A percentile compares a stretch with the other conserved stretches of the same genome.
Evolutionary conservation across 768 basidiomycete genomes (phyloP).

Genomic region (Russula sp.): DNA sequence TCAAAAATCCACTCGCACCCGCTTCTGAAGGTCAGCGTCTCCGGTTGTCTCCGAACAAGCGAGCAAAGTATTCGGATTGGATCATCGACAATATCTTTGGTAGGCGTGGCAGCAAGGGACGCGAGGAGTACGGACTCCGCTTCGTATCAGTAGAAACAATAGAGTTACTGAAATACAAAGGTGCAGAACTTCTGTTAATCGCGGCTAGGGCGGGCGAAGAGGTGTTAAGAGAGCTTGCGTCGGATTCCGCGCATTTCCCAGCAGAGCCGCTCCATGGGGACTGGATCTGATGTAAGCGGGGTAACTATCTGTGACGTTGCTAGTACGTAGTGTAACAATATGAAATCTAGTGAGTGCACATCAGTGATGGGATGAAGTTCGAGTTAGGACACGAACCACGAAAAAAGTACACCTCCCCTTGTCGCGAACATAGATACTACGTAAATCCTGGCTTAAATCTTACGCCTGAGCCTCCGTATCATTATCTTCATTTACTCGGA

Average conservation of each 20-base stretch:
- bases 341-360: not conserved
- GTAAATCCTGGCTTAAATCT: slow-evolving; percentile 23
- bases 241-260: slow-evolving; percentile 38
- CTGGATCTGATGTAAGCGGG: slow-evolving; percentile 38
- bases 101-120: slow-evolving; percentile 35
- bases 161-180: slow-evolving; percentile 49
- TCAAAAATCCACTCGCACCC: slow-evolving; percentile 54
- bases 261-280: slow-evolving; percentile 45
- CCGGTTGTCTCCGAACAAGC: slow-evolving; percentile 30
- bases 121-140: slow-evolving; percentile 38
- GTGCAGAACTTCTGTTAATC: slow-evolving; percentile 50
- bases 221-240: slow-evolving; percentile 42
- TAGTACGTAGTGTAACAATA: slow-evolving; percentile 10
- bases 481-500: slow-evolving; percentile 75
- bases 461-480: slow-evolving; percentile 38
- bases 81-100: slow-evolving; percentile 49
- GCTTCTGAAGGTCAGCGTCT: slow-evolving; percentile 32
- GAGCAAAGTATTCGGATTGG: slow-evolving; percentile 41
- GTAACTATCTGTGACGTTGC: not conserved
- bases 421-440: slow-evolving; percentile 8
- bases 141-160: slow-evolving; percentile 48
- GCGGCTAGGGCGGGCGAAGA: slow-evolving; percentile 44
- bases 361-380: not conserved
- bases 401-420: not conserved
- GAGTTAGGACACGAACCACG: not conserved